Evolutionary conservation across 768 basidiomycete genomes (phyloP).

Genomic region (Amanita molliuscula): DNA sequence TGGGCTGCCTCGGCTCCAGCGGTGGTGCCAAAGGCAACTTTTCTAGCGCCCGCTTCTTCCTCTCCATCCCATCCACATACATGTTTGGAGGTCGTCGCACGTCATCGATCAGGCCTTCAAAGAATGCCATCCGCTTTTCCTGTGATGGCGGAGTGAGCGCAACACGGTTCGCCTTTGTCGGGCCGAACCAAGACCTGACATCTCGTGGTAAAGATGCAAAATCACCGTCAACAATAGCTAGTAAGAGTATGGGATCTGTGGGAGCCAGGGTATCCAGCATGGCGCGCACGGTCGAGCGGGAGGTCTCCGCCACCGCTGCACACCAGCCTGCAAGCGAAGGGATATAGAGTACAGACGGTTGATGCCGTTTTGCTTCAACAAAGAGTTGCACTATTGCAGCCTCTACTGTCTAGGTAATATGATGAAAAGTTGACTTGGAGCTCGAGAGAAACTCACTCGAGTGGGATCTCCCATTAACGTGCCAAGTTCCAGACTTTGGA

Average conservation of each 20-base stretch:
- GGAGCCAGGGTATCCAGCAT: constrained; percentile 89
- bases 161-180: constrained; percentile 65
- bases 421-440: not conserved
- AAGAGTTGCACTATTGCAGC: constrained; percentile 93
- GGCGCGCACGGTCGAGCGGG: constrained; percentile 76
- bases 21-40: constrained; percentile 85
- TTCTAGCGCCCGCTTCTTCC: constrained; percentile 78
- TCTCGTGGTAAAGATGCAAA: constrained; percentile 66
- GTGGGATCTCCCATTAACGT: constrained; percentile 83
- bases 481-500: constrained; percentile 90
- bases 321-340: constrained; percentile 86
- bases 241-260: constrained; percentile 86
- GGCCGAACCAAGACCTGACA: constrained; percentile 88
- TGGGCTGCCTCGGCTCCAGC: constrained; percentile 73
- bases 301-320: constrained; percentile 71
- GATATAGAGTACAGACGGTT: constrained; percentile 92
- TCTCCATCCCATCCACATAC: constrained; percentile 82
- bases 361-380: constrained; percentile 93
- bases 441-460: constrained; percentile 41
- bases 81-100: constrained; percentile 69
- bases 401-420: constrained; percentile 58
- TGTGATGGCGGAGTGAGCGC: constrained; percentile 39
- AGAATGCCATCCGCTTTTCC: constrained; percentile 64
- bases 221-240: constrained; percentile 79
- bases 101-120: constrained; percentile 59